Percentiles rank a stretch among this genome's conserved stretches.
These are phyloP conservation scores for Lagerstroemia fauriei DNA, from an alignment of 441 rosid species.

Conservation along the genomic window DNA sequence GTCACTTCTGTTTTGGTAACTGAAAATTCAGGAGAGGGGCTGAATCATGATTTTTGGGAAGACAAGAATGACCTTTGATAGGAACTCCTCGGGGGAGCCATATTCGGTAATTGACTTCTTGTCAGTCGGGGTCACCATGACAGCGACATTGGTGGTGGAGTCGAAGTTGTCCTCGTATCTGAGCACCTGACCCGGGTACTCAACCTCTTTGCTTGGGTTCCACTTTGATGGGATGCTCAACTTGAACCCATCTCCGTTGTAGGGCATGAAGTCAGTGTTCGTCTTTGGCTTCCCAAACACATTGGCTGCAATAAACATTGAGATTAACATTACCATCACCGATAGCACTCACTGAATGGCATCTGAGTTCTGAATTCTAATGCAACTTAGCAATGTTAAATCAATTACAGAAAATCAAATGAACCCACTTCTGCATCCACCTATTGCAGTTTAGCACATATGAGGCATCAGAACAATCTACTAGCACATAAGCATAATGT, in stretches of 20 bases:
- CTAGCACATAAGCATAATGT: not conserved
- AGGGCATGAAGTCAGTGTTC: conserved; percentile 68
- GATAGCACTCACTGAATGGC: not conserved
- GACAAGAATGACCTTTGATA: conserved; percentile 48
- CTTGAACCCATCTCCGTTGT: conserved; percentile 76
- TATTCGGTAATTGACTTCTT: conserved; percentile 85
- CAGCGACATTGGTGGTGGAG: conserved; percentile 59
- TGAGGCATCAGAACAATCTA: not conserved
- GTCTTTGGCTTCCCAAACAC: conserved; percentile 93
- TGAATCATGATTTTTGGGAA: not conserved
- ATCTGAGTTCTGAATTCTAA: not conserved
- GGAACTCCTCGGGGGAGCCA: conserved; percentile 83
- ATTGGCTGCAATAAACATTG: conserved; percentile 58
- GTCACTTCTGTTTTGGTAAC: not conserved
- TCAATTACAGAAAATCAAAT: not conserved
- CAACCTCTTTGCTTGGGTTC: conserved; percentile 91
- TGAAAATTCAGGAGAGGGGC: not conserved
- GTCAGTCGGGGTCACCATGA: conserved; percentile 79
- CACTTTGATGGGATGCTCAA: conserved; percentile 77
- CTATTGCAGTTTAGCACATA: not conserved
- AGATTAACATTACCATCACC: not conserved
- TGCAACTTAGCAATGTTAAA: not conserved
- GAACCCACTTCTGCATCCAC: not conserved
- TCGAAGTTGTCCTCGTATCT: conserved; percentile 95
- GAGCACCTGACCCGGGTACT: conserved; percentile 87